Conservation (phyloP, 768 basidiomycete species). For the Suillus subaureus region DNA sequence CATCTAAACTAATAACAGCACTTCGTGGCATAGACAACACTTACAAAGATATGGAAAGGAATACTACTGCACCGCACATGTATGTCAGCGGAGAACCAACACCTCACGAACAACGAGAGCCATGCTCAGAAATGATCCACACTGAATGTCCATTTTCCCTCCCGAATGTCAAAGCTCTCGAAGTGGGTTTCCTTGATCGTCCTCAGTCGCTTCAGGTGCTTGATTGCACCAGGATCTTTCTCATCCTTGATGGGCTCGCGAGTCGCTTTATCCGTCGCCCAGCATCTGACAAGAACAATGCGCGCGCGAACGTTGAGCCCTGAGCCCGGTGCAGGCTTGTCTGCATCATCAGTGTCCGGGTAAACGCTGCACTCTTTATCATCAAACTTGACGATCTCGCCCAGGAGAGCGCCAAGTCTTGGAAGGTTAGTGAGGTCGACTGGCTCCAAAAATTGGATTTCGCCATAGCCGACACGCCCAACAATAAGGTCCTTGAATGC, state of each 20-base stretch:
- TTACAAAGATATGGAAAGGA: neutral
- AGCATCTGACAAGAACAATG: constrained; percentile 79
- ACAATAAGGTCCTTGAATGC: constrained; percentile 79
- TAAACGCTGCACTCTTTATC: constrained; percentile 94
- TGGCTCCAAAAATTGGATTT: constrained; percentile 78
- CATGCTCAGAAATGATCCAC: constrained; percentile 84
- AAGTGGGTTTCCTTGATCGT: constrained; percentile 87
- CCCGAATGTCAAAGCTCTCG: constrained; percentile 73
- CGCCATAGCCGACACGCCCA: constrained; percentile 89
- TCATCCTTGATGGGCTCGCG: constrained; percentile 87
- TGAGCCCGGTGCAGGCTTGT: constrained; percentile 80
- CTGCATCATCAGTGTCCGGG: constrained; percentile 82
- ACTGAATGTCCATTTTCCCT: constrained; percentile 91
- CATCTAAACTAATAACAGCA: constrained; percentile 17
- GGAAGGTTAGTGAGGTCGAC: constrained; percentile 86
- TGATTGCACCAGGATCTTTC: constrained; percentile 64
- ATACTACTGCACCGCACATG: neutral
- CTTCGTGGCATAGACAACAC: constrained; percentile 12
- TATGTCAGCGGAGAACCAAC: neutral
- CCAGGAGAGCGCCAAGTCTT: constrained; percentile 79
- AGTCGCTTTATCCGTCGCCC: constrained; percentile 89
- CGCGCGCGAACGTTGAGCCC: constrained; percentile 89
- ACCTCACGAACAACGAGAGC: neutral
- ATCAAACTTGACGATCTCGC: constrained; percentile 86
- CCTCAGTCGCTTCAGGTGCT: constrained; percentile 80